Conservation (phyloP, 2,329 filamentous ascomycete species). For the Hortaea werneckii region DNA sequence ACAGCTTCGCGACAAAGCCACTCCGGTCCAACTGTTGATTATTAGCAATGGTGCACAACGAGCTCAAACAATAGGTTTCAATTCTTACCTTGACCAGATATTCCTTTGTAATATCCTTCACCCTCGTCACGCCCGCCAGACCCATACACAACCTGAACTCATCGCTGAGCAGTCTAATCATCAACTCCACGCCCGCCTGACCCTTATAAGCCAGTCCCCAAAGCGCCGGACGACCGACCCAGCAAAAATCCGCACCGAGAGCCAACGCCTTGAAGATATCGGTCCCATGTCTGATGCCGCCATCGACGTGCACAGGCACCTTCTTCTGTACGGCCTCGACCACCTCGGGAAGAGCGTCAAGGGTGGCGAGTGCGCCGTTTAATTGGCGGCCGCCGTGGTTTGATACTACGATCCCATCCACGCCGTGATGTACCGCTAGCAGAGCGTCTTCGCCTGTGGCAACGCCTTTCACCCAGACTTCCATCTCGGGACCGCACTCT, state of each 20-base stretch:
- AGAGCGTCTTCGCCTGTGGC: conserved; percentile 33
- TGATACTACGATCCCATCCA: conserved; percentile 39
- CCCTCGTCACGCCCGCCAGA: conserved; percentile 28
- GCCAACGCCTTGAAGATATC: conserved; percentile 48
- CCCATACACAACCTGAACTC: conserved; percentile 32
- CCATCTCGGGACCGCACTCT: conserved; percentile 34
- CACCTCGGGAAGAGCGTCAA: conserved; percentile 39
- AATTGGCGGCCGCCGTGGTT: conserved; percentile 51
- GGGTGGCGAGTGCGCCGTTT: conserved; percentile 44
- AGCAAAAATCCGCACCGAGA: conserved; percentile 32
- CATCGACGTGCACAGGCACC: conserved; percentile 50
- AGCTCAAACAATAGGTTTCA: not conserved
- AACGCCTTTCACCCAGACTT: conserved; percentile 39
- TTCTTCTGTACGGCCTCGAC: conserved; percentile 42
- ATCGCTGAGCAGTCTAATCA: conserved; percentile 32
- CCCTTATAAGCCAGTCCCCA: conserved; percentile 39
- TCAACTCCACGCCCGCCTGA: conserved; percentile 30
- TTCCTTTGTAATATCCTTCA: conserved; percentile 29
- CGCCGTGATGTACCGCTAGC: conserved; percentile 34
- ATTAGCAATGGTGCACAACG: not conserved
- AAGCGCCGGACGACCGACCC: conserved; percentile 39
- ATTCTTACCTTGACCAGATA: conserved; percentile 31
- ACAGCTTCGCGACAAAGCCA: conserved; percentile 1
- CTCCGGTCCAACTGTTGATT: conserved; percentile 2
- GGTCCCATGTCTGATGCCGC: conserved; percentile 42